Evolutionary conservation across 2,329 filamentous ascomycete species (phyloP).

Genomic region (Penicillium digitatum): DNA sequence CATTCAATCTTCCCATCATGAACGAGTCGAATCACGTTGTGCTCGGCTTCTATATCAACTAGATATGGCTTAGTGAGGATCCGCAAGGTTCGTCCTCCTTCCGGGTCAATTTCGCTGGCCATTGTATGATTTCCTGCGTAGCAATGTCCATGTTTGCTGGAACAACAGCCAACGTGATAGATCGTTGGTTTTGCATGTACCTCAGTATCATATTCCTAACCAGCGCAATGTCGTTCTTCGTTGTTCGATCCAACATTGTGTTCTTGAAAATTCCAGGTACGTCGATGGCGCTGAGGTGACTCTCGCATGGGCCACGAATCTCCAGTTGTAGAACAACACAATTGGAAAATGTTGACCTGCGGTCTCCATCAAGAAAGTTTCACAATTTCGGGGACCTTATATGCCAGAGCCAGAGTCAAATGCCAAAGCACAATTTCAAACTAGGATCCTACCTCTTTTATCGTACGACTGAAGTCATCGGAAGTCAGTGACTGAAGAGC

Average conservation of each 20-base stretch:
- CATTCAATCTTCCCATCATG: constrained; percentile 16
- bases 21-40: constrained; percentile 28
- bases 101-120: constrained; percentile 36
- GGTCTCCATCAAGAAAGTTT: constrained; percentile 18
- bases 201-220: constrained; percentile 39
- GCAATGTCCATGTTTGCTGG: constrained; percentile 45
- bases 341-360: constrained; percentile 36
- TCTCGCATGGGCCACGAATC: constrained; percentile 41
- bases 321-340: constrained; percentile 45
- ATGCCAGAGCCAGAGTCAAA: not conserved
- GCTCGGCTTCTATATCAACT: constrained; percentile 36
- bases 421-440: not conserved
- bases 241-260: constrained; percentile 33
- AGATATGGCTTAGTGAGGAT: constrained; percentile 61
- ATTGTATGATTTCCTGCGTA: constrained; percentile 46
- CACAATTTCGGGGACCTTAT: constrained; percentile 26
- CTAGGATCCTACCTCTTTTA: constrained; percentile 25
- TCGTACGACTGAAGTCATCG: constrained; percentile 20
- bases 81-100: constrained; percentile 42
- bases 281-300: constrained; percentile 45
- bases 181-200: constrained; percentile 41
- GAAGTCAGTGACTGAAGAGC: not conserved
- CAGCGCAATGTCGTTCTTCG: constrained; percentile 36
- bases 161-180: constrained; percentile 45
- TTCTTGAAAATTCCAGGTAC: constrained; percentile 47